Conservation (phyloP, 108 stramenopile genomes). For the Skeletonema potamos region DNA sequence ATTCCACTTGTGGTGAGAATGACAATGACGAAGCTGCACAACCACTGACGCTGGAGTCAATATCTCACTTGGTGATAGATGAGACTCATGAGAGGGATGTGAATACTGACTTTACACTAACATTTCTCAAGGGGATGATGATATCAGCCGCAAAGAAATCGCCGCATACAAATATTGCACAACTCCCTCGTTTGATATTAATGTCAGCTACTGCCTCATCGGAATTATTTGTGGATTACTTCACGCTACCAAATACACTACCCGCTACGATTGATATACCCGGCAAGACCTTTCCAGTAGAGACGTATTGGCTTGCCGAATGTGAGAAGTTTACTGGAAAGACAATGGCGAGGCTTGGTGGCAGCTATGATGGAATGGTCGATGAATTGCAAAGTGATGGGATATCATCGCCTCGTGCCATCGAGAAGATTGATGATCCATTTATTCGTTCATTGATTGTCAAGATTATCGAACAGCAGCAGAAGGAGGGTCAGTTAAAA, state of each 20-base stretch:
- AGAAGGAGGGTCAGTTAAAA: background rate
- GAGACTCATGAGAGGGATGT: constrained; percentile 79
- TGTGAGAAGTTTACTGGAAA: constrained; percentile 48
- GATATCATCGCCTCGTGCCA: constrained; percentile 50
- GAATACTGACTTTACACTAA: constrained; percentile 70
- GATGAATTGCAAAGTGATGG: constrained; percentile 2
- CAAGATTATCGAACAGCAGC: constrained; percentile 44
- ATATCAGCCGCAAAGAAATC: constrained; percentile 5
- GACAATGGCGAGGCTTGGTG: constrained; percentile 4
- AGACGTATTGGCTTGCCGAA: constrained; percentile 44
- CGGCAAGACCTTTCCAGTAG: constrained; percentile 59
- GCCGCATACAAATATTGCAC: background rate
- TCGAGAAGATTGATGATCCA: constrained; percentile 44
- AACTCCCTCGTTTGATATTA: constrained; percentile 42
- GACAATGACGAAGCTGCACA: background rate
- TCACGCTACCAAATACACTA: background rate
- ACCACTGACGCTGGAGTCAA: constrained; percentile 29
- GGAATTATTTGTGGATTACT: constrained; percentile 53
- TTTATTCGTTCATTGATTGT: constrained; percentile 46
- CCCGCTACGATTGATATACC: constrained; percentile 49
- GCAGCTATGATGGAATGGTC: background rate
- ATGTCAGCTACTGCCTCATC: constrained; percentile 70
- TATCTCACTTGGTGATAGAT: constrained; percentile 83
- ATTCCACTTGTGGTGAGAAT: background rate
- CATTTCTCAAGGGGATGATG: constrained; percentile 53